These are phyloP conservation scores for Fusarium paranaense DNA, from an alignment of 2,329 filamentous ascomycete genomes.

Conservation along the genomic window DNA sequence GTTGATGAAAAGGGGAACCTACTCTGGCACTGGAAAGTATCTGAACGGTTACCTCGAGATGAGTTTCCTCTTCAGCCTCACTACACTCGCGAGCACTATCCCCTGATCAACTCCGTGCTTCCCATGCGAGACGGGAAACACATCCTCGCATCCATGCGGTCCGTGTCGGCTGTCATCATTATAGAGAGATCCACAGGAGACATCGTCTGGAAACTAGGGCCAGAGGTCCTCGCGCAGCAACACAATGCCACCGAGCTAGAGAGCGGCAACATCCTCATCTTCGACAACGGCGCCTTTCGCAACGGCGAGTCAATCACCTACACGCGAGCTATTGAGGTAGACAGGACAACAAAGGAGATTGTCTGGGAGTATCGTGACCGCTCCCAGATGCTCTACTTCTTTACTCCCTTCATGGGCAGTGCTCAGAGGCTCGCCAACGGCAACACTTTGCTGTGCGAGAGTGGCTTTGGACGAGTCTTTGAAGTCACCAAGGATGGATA, in stretches of 20 bases:
- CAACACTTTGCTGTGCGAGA: slow-evolving; percentile 46
- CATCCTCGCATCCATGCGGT: slow-evolving; percentile 45
- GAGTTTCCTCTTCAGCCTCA: slow-evolving; percentile 46
- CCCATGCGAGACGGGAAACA: slow-evolving; percentile 45
- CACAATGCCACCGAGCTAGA: slow-evolving; percentile 47
- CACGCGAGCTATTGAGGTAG: slow-evolving; percentile 43
- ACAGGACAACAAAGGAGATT: slow-evolving; percentile 37
- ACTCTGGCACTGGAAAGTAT: slow-evolving; percentile 47
- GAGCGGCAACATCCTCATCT: slow-evolving; percentile 48
- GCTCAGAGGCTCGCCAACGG: slow-evolving; percentile 44
- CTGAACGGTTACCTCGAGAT: slow-evolving; percentile 39
- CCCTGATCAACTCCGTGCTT: slow-evolving; percentile 46
- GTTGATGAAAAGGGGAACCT: slow-evolving; percentile 40
- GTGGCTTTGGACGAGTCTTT: slow-evolving; percentile 43
- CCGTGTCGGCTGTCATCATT: slow-evolving; percentile 45
- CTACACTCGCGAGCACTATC: slow-evolving; percentile 48
- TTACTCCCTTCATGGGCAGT: slow-evolving; percentile 48
- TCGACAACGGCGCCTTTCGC: slow-evolving; percentile 47
- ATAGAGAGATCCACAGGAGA: slow-evolving; percentile 42
- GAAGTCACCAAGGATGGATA: slow-evolving; percentile 43
- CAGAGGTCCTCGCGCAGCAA: slow-evolving; percentile 44
- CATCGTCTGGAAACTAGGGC: slow-evolving; percentile 44
- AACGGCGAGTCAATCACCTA: slow-evolving; percentile 46
- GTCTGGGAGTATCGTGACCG: slow-evolving; percentile 47
- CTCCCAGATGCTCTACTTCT: slow-evolving; percentile 46